These are phyloP conservation scores for Neurospora sp. DNA, from an alignment of 495 filamentous ascomycete species.

Conservation along the genomic window DNA sequence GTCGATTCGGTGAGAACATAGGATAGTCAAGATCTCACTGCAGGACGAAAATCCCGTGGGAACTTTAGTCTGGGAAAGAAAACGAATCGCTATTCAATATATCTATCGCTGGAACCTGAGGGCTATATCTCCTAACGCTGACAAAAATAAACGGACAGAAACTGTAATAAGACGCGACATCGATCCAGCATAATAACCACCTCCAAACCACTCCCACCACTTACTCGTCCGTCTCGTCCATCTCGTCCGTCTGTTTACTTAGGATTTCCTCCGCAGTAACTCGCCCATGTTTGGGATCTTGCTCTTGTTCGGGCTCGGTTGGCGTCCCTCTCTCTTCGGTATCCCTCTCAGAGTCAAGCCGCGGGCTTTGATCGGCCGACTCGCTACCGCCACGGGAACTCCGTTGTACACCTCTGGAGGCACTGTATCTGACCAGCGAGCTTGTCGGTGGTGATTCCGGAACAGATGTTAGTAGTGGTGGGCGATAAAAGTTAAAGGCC, in stretches of 20 bases:
- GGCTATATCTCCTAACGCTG: not conserved
- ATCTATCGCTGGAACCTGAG: not conserved
- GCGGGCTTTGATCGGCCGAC: not conserved
- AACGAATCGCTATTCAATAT: not conserved
- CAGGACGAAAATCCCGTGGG: not conserved
- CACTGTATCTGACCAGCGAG: not conserved
- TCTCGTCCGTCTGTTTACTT: not conserved
- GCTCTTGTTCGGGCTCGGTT: not conserved
- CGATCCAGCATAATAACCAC: not conserved
- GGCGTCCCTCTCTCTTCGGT: not conserved
- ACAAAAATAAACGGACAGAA: not conserved
- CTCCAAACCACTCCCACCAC: not conserved
- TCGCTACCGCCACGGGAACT: not conserved
- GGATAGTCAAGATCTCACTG: not conserved
- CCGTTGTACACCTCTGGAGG: not conserved
- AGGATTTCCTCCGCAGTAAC: not conserved
- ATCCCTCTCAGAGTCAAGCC: not conserved
- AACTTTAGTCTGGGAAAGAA: not conserved
- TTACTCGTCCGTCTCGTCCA: not conserved
- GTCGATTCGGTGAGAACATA: not conserved
- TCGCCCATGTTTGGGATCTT: not conserved
- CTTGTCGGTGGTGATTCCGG: not conserved
- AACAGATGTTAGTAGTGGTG: not conserved
- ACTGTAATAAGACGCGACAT: not conserved
- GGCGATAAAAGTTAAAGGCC: not conserved